Conservation (phyloP, 495 filamentous ascomycete genomes). For the Sabuloglossum arenarium region DNA sequence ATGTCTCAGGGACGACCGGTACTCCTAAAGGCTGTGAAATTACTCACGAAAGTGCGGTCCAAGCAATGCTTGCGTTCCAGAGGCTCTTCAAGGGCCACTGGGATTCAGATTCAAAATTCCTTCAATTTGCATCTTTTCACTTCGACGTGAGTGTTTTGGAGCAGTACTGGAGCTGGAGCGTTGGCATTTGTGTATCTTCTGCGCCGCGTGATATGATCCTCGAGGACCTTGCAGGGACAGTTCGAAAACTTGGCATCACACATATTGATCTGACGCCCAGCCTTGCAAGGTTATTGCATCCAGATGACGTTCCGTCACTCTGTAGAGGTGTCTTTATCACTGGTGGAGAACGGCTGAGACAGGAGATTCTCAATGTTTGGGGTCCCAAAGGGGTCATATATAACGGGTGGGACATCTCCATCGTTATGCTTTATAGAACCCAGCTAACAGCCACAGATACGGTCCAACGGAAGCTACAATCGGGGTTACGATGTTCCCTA, state of each 20-base stretch:
- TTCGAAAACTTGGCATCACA: slow-evolving; percentile 51
- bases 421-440: neutral
- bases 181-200: slow-evolving; percentile 59
- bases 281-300: slow-evolving; percentile 36
- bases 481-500: slow-evolving; percentile 58
- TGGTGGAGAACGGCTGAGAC: slow-evolving; percentile 48
- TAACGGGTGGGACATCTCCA: slow-evolving; percentile 33
- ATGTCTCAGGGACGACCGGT: slow-evolving; percentile 33
- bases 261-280: slow-evolving; percentile 70
- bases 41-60: slow-evolving; percentile 52
- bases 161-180: slow-evolving; percentile 78
- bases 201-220: slow-evolving; percentile 60
- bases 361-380: slow-evolving; percentile 54
- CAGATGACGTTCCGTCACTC: slow-evolving; percentile 45
- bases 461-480: slow-evolving; percentile 87
- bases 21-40: slow-evolving; percentile 60
- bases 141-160: slow-evolving; percentile 79
- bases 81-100: slow-evolving; percentile 46
- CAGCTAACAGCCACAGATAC: slow-evolving; percentile 17
- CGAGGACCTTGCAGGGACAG: slow-evolving; percentile 49
- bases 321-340: slow-evolving; percentile 57
- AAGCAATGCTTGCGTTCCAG: slow-evolving; percentile 56
- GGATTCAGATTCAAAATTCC: slow-evolving; percentile 46
- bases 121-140: slow-evolving; percentile 78
- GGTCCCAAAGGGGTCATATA: slow-evolving; percentile 41